Evolutionary conservation across 148 eudicot genomes (phyloP).

Genomic region (Rheum nobile): DNA sequence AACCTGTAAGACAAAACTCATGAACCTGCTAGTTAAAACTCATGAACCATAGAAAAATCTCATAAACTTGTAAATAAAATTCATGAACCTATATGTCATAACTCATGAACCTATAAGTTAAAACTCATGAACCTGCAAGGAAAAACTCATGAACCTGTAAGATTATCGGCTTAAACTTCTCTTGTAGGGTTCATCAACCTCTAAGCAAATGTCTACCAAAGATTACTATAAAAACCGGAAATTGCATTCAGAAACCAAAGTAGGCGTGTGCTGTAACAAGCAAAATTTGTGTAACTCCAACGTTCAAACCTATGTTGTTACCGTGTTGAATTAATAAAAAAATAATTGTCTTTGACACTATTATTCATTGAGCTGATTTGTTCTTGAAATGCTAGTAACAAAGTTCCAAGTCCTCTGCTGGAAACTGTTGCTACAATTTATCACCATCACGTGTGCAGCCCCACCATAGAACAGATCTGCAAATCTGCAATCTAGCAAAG

Average conservation of each 20-base stretch:
- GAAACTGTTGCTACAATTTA: background rate
- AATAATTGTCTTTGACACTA: constrained; percentile 4
- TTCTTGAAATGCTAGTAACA: background rate
- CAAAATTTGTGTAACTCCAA: background rate
- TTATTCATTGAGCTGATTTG: constrained; percentile 8
- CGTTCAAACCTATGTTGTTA: constrained; percentile 6
- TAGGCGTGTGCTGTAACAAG: background rate
- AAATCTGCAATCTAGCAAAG: background rate
- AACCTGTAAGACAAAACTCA: too few relatives aligned
- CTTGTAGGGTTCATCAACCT: too few relatives aligned
- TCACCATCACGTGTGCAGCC: background rate
- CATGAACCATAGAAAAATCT: too few relatives aligned
- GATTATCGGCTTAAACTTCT: too few relatives aligned
- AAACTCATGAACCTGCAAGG: too few relatives aligned
- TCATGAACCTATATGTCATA: too few relatives aligned
- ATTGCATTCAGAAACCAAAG: constrained; percentile 7
- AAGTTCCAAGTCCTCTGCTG: background rate
- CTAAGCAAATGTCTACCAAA: constrained; percentile 1
- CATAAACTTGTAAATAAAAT: too few relatives aligned
- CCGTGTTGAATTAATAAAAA: constrained; percentile 7
- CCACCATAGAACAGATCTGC: background rate
- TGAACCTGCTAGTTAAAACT: too few relatives aligned
- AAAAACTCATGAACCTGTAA: too few relatives aligned
- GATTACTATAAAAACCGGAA: background rate
- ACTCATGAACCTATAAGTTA: too few relatives aligned